Percentiles rank a stretch among this genome's conserved stretches.
Evolutionary conservation across 345 rosid species (phyloP).

Genomic region (Hibiscus mutabilis): DNA sequence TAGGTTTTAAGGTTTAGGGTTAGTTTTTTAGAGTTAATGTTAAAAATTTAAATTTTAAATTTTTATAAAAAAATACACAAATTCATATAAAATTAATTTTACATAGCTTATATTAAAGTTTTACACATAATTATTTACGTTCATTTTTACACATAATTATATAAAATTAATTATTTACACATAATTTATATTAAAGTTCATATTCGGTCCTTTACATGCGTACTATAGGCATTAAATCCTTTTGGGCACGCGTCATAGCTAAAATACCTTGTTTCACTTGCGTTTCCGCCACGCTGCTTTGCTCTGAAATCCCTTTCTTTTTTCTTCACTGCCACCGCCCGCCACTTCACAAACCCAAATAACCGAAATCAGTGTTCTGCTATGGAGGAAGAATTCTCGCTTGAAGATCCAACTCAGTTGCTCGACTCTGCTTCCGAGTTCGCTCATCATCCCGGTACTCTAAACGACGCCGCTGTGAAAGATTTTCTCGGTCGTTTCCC

Average conservation of each 20-base stretch:
- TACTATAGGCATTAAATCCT: too few relatives aligned
- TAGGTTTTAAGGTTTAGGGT: too few relatives aligned
- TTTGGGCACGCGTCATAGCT: background rate
- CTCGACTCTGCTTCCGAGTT: constrained; percentile 73
- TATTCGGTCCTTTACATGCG: too few relatives aligned
- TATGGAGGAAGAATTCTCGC: constrained; percentile 37
- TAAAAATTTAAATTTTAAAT: too few relatives aligned
- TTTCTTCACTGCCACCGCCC: background rate
- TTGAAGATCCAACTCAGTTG: constrained; percentile 53
- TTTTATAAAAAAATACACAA: too few relatives aligned
- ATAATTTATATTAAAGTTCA: too few relatives aligned
- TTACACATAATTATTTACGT: too few relatives aligned
- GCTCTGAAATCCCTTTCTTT: background rate
- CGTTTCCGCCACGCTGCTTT: background rate
- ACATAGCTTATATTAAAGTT: too few relatives aligned
- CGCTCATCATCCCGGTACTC: constrained; percentile 64
- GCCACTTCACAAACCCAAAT: background rate
- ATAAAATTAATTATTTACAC: too few relatives aligned
- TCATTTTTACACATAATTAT: too few relatives aligned
- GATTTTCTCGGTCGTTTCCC: constrained; percentile 76
- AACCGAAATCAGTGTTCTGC: background rate
- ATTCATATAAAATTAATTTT: too few relatives aligned
- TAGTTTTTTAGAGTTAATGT: too few relatives aligned
- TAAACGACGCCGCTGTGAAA: constrained; percentile 53
- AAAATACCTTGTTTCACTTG: background rate